These are phyloP conservation scores for Thalassiosira hispida DNA, from an alignment of 352 stramenopile species.

Conservation along the genomic window DNA sequence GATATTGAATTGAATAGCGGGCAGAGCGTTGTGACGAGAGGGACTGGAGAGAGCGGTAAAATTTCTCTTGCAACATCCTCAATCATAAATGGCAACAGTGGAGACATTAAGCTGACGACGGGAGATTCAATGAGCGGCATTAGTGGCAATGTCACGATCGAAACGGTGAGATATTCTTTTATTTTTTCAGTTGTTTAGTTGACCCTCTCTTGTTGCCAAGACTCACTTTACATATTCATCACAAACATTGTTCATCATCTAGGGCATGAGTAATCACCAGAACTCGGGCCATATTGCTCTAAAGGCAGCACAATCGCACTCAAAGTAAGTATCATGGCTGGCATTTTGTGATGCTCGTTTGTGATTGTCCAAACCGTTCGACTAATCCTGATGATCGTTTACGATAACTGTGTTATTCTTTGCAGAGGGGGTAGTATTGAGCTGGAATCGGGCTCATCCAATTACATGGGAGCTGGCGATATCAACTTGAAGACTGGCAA, in stretches of 20 bases:
- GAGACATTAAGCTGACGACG: conserved; percentile 35
- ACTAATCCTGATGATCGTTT: too few relatives aligned
- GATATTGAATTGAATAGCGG: conserved; percentile 36
- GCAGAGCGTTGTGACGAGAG: background rate
- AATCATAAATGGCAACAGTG: conserved; percentile 7
- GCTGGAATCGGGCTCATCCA: conserved; percentile 28
- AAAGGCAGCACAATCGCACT: conserved; percentile 8
- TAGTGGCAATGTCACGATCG: conserved; percentile 36
- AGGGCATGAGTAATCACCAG: conserved; percentile 2
- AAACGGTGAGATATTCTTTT: conserved; percentile 2
- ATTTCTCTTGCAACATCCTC: conserved; percentile 53
- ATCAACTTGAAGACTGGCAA: conserved; percentile 38
- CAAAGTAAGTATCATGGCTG: conserved; percentile 16
- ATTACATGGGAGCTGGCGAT: conserved; percentile 22
- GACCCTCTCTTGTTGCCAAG: too few relatives aligned
- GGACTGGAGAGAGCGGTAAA: conserved; percentile 2
- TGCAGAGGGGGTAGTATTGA: conserved; percentile 26
- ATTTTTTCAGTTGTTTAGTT: too few relatives aligned
- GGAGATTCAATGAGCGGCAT: conserved; percentile 24
- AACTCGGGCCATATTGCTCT: conserved; percentile 13
- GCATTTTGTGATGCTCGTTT: too few relatives aligned
- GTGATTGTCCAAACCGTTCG: too few relatives aligned
- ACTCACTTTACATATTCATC: background rate
- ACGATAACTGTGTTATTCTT: background rate
- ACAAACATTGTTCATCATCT: conserved; percentile 1